A percentile compares a stretch with the other conserved stretches of the same genome.
These are phyloP conservation scores for Diutina catenulata DNA, from an alignment of 1,139 yeast genomes.

Conservation along the genomic window DNA sequence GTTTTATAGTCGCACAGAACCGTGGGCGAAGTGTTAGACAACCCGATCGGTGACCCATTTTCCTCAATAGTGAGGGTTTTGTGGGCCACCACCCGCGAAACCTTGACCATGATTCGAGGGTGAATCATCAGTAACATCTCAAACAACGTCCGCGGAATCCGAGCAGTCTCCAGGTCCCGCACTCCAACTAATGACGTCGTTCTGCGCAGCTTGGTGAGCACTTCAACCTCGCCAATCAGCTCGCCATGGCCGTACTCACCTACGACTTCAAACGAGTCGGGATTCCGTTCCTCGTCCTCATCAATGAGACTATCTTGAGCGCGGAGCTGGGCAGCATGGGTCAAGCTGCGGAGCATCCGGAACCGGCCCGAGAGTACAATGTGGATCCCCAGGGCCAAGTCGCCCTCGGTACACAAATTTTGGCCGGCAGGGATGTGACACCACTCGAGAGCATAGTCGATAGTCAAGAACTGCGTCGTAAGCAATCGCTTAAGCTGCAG, in stretches of 20 bases:
- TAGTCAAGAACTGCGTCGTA: slow-evolving; percentile 54
- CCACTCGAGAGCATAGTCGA: slow-evolving; percentile 95
- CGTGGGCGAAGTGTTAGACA: slow-evolving; percentile 14
- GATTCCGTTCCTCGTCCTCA: slow-evolving; percentile 9
- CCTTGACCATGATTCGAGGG: slow-evolving; percentile 85
- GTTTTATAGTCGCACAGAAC: slow-evolving; percentile 51
- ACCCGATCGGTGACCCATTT: slow-evolving; percentile 6
- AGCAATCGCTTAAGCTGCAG: slow-evolving; percentile 54
- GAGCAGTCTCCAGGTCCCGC: slow-evolving; percentile 85
- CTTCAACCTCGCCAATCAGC: slow-evolving; percentile 92
- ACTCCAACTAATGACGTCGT: slow-evolving; percentile 72
- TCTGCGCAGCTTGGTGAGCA: slow-evolving; percentile 72
- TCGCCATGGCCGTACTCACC: slow-evolving; percentile 93
- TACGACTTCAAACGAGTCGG: slow-evolving; percentile 25
- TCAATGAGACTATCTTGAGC: slow-evolving; percentile 12
- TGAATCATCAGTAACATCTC: slow-evolving; percentile 75
- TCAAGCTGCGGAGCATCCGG: slow-evolving; percentile 41
- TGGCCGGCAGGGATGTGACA: slow-evolving; percentile 81
- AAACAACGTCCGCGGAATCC: slow-evolving; percentile 82
- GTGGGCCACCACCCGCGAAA: slow-evolving; percentile 77
- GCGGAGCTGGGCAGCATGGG: too few species aligned
- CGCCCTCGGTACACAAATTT: slow-evolving; percentile 69
- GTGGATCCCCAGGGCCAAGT: slow-evolving; percentile 84
- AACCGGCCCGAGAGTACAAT: slow-evolving; percentile 85
- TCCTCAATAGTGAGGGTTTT: slow-evolving; percentile 28